A percentile compares a stretch with the other conserved stretches of the same genome.
phyloP scores from a whole-genome alignment of 2,329 filamentous ascomycete genomes.

The Clonostachys solani region DNA sequence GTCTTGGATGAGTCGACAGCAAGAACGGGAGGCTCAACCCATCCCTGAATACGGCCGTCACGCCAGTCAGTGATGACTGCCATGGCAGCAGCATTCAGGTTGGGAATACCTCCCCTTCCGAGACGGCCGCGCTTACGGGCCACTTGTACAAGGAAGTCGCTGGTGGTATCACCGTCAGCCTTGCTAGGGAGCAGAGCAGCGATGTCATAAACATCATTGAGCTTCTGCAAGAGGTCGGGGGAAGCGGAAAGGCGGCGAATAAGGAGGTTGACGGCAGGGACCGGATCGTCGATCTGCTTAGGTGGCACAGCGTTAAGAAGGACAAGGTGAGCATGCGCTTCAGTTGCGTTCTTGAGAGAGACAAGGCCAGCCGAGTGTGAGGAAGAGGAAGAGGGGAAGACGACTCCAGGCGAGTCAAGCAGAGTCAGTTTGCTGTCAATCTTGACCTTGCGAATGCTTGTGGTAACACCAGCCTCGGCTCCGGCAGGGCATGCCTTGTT shows the following conservation, averaged over 20 bases:
- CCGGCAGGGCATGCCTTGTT: constrained; percentile 75
- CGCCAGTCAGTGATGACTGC: constrained; percentile 96
- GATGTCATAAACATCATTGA: constrained; percentile 80
- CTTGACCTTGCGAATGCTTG: constrained; percentile 83
- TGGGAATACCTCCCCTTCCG: constrained; percentile 85
- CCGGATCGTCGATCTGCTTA: constrained; percentile 88
- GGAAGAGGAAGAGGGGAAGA: constrained; percentile 69
- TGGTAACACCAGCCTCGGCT: constrained; percentile 90
- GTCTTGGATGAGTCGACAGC: constrained; percentile 38
- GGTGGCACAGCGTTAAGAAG: constrained; percentile 90
- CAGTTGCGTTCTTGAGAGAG: constrained; percentile 55
- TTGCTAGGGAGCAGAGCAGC: constrained; percentile 68
- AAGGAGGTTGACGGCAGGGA: constrained; percentile 83
- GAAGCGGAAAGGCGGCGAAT: constrained; percentile 73
- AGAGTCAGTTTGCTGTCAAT: constrained; percentile 92
- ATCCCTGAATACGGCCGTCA: constrained; percentile 90
- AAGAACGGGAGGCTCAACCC: constrained; percentile 73
- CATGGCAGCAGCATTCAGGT: constrained; percentile 82
- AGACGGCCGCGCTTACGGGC: constrained; percentile 88
- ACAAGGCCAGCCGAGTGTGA: constrained; percentile 32
- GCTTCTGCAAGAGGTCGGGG: constrained; percentile 69
- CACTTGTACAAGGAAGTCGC: constrained; percentile 91
- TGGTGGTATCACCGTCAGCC: constrained; percentile 71
- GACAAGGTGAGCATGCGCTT: constrained; percentile 79
- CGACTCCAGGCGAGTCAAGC: constrained; percentile 90